A percentile compares a stretch with the other conserved stretches of the same genome.
Conservation (phyloP, 202 grass and related monocot genomes). For the Bolboschoenoplectus hybrid region DNA sequence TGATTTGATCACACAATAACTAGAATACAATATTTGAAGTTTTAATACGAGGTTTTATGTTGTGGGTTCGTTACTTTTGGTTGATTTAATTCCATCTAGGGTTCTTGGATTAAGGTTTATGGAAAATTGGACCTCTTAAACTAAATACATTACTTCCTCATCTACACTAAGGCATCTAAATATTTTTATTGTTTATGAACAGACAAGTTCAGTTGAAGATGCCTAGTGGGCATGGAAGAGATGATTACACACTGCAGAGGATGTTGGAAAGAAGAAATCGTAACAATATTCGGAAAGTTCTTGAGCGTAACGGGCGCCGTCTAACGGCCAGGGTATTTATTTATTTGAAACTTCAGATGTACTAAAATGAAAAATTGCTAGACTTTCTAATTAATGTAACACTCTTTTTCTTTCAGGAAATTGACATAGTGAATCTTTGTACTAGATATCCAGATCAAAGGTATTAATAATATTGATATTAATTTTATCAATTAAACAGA, state of each 20-base stretch:
- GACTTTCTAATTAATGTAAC: slow-evolving; percentile 6
- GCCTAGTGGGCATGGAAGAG: slow-evolving; percentile 53
- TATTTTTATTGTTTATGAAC: slow-evolving; percentile 24
- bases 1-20: not conserved
- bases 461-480: slow-evolving; percentile 28
- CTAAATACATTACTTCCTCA: not conserved
- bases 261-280: slow-evolving; percentile 44
- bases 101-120: not conserved
- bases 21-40: not conserved
- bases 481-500: slow-evolving; percentile 36
- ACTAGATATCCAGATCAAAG: slow-evolving; percentile 24
- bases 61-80: not conserved
- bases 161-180: not conserved
- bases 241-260: slow-evolving; percentile 41
- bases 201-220: slow-evolving; percentile 50
- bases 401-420: slow-evolving; percentile 31
- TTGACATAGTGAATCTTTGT: slow-evolving; percentile 36
- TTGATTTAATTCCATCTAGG: not conserved
- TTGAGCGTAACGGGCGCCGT: slow-evolving; percentile 29
- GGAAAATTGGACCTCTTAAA: slow-evolving; percentile 1
- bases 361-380: not conserved
- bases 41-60: not conserved
- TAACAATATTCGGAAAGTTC: slow-evolving; percentile 39
- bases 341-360: not conserved
- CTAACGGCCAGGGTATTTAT: slow-evolving; percentile 25